phyloP scores from a whole-genome alignment of 169 alveolate genomes.

The Fabrea salina region DNA sequence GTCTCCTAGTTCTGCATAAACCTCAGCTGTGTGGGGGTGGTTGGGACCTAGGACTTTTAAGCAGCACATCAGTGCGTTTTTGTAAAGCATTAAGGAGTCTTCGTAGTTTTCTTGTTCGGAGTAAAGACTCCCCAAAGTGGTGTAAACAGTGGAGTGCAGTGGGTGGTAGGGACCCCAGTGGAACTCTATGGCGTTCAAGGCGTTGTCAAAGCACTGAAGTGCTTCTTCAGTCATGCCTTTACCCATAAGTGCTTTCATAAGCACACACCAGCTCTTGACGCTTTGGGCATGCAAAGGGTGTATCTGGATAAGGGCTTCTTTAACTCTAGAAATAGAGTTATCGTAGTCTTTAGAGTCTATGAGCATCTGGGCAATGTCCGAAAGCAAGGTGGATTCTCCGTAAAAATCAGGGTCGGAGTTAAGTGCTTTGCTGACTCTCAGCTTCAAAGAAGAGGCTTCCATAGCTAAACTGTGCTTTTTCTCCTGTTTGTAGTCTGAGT shows the following conservation, averaged over 20 bases:
- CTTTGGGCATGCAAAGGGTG: conserved; percentile 53
- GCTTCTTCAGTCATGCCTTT: conserved; percentile 35
- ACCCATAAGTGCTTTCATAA: conserved; percentile 52
- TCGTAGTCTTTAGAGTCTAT: conserved; percentile 42
- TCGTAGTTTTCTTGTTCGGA: conserved; percentile 45
- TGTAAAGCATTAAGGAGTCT: conserved; percentile 51
- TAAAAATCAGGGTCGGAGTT: conserved; percentile 20
- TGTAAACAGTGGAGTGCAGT: conserved; percentile 54
- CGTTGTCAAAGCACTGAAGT: conserved; percentile 46
- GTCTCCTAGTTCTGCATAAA: conserved; percentile 58
- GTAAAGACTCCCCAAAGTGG: conserved; percentile 52
- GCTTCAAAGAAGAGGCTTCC: conserved; percentile 35
- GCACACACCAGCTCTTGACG: conserved; percentile 53
- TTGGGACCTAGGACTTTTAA: conserved; percentile 60
- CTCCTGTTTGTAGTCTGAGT: conserved; percentile 27
- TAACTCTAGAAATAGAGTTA: conserved; percentile 44
- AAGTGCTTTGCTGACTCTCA: conserved; percentile 28
- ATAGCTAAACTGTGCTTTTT: conserved; percentile 36
- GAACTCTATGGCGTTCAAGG: conserved; percentile 44
- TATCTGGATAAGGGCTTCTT: conserved; percentile 28
- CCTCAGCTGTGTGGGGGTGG: conserved; percentile 71
- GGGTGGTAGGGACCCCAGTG: conserved; percentile 73
- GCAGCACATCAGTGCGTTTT: conserved; percentile 47
- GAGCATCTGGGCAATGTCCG: conserved; percentile 55
- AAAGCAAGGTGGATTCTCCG: conserved; percentile 24